Base-by-base conservation (phyloP, 352 stramenopile species). In the Phytopythium mirpurense region DNA sequence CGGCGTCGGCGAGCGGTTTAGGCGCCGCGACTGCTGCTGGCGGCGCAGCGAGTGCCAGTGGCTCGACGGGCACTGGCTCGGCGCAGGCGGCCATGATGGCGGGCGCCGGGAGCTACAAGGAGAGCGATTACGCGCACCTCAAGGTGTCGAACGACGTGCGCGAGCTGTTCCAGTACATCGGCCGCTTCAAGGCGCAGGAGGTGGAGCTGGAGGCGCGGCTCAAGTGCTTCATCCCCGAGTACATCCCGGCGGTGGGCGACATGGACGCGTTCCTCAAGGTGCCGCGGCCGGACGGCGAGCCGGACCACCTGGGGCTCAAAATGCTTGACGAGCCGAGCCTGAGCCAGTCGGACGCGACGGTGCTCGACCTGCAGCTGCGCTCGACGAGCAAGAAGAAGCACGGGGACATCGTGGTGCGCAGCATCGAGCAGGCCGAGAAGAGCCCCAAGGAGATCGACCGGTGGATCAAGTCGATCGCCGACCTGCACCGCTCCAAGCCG, bases 231-330 rank as follows among this genome's bases (percentile, higher is more conserved):
- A 90, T 98, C 34, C 96, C 96, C 5, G 90, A 98, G 59, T 98
- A 96, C 65, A 98, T 98, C 41, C 96, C 96, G 9, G 90, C 96
- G 0, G 83, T 98, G 8, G 96, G 96, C 5, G 91, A 98, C 37
- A 98, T 98, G 75, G 96, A 99, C 62, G 77, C 93, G 10, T 98
- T 98, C 66, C 67, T 98, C 41, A 98, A 98, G 67, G 89, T 98
- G 36, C 91, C 93, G 24, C 86, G 93, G n/a, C 92, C 94, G 6
- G 91, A 98, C 63, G 78, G 74, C 14, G 78, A 97, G 44, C 36
- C 66, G 0, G 93, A 98, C 65, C 70, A 94, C 51, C 61, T 98
- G 5, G 95, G 93, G 0, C 78, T 98, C 42, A 97, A 94, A 61
- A 87, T 97, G 58, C 73, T 98, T 15, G 93, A 98, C 62, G 95